Conservation (phyloP, 768 basidiomycete species). For the Gelatoporia subvermispora region DNA sequence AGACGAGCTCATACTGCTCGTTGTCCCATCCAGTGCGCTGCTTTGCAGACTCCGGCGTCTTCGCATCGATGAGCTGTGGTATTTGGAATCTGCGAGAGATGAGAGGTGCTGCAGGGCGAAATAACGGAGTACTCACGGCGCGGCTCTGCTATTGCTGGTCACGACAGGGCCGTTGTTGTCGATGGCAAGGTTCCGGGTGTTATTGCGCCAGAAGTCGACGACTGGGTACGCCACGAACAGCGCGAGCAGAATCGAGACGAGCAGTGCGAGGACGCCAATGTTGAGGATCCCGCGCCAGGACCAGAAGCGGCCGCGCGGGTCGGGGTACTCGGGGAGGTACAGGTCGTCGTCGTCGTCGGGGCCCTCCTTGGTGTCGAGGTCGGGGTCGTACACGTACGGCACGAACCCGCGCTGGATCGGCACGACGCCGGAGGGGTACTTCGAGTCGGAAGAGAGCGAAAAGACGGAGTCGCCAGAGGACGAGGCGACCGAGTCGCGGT, state of each 20-base stretch:
- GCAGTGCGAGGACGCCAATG: conserved; percentile 57
- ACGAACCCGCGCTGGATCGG: conserved; percentile 37
- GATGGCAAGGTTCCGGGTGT: conserved; percentile 37
- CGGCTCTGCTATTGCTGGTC: conserved; percentile 69
- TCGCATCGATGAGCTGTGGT: conserved; percentile 61
- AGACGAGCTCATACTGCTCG: conserved; percentile 58
- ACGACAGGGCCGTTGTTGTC: conserved; percentile 60
- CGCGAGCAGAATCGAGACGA: conserved; percentile 56
- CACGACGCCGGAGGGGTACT: conserved; percentile 49
- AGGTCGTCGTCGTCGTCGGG: conserved; percentile 73
- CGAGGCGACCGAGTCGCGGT: conserved; percentile 43
- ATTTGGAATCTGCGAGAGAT: conserved; percentile 30
- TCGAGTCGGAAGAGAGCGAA: conserved; percentile 51
- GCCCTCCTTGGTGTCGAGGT: conserved; percentile 45
- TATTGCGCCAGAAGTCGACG: conserved; percentile 43
- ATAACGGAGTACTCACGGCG: conserved; percentile 38
- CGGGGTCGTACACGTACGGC: conserved; percentile 70
- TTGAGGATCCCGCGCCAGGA: conserved; percentile 55
- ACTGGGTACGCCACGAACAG: conserved; percentile 87
- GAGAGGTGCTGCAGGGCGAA: background rate
- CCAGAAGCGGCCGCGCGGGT: conserved; percentile 30
- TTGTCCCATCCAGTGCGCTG: conserved; percentile 72
- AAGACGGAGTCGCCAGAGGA: conserved; percentile 48
- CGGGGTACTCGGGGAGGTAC: conserved; percentile 51
- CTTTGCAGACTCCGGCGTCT: conserved; percentile 57